Conservation (phyloP, 2,329 filamentous ascomycete species). For the Scedosporium apiospermum region DNA sequence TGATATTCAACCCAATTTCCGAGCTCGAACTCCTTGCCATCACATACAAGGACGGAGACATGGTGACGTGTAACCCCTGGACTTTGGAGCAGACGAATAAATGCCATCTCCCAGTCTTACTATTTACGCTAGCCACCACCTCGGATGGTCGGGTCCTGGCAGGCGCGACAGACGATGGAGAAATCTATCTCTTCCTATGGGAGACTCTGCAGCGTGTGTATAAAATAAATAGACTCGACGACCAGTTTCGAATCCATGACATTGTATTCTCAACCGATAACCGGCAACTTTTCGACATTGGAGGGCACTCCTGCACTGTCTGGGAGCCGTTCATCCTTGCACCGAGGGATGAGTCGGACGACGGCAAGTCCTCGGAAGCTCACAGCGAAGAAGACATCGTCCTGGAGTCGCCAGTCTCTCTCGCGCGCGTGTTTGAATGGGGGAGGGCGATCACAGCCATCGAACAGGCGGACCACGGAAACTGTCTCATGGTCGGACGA, state of each 20-base stretch:
- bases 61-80: constrained; percentile 13
- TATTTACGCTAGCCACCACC: constrained; percentile 12
- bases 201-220: constrained; percentile 13
- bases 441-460: constrained; percentile 9
- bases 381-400: neutral
- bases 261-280: constrained; percentile 13
- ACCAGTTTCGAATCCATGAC: constrained; percentile 7
- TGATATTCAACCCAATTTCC: constrained; percentile 12
- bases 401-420: neutral
- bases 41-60: constrained; percentile 13
- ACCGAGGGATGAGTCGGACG: neutral
- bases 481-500: neutral
- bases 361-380: neutral
- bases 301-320: constrained; percentile 12
- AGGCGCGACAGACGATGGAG: constrained; percentile 14
- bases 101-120: neutral
- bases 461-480: constrained; percentile 4
- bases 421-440: constrained; percentile 10
- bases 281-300: constrained; percentile 13
- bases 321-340: constrained; percentile 12
- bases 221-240: constrained; percentile 2
- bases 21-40: constrained; percentile 13
- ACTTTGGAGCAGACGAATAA: constrained; percentile 10
- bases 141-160: constrained; percentile 17
- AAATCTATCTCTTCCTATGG: constrained; percentile 16